Evolutionary conservation across 2,329 filamentous ascomycete species (phyloP).

Genomic region (Fusarium newnesense): DNA sequence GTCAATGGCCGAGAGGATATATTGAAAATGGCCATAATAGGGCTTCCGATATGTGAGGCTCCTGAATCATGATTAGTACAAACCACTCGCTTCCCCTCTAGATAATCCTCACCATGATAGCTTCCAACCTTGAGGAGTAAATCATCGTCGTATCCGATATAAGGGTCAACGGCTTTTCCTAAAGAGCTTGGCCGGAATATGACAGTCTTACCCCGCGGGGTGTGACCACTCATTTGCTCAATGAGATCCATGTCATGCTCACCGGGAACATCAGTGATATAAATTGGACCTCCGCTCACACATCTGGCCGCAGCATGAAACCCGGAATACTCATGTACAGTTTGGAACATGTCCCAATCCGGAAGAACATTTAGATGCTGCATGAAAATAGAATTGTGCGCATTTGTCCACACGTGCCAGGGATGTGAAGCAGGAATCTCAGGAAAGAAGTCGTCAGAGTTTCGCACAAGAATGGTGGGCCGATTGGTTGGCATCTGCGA

Average conservation of each 20-base stretch:
- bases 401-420: slow-evolving; percentile 96
- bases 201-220: slow-evolving; percentile 76
- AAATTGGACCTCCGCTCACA: slow-evolving; percentile 90
- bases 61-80: slow-evolving; percentile 46
- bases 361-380: slow-evolving; percentile 88
- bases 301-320: slow-evolving; percentile 93
- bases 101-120: slow-evolving; percentile 71
- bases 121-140: slow-evolving; percentile 80
- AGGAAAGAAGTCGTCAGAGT: slow-evolving; percentile 93
- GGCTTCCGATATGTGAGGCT: slow-evolving; percentile 72
- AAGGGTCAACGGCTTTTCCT: slow-evolving; percentile 78
- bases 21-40: slow-evolving; percentile 89
- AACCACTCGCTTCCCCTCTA: too few species aligned
- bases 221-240: slow-evolving; percentile 81
- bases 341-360: slow-evolving; percentile 81
- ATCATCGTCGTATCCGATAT: slow-evolving; percentile 79
- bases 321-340: slow-evolving; percentile 72
- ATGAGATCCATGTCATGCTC: slow-evolving; percentile 82
- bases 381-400: slow-evolving; percentile 85
- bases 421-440: slow-evolving; percentile 82
- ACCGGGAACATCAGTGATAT: slow-evolving; percentile 91
- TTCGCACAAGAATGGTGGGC: slow-evolving; percentile 79
- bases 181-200: slow-evolving; percentile 82
- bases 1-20: slow-evolving; percentile 69
- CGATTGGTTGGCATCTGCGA: slow-evolving; percentile 82